These are phyloP conservation scores for Miscanthus lutarioriparius DNA, from an alignment of 176 grass and related monocot species.

Conservation along the genomic window DNA sequence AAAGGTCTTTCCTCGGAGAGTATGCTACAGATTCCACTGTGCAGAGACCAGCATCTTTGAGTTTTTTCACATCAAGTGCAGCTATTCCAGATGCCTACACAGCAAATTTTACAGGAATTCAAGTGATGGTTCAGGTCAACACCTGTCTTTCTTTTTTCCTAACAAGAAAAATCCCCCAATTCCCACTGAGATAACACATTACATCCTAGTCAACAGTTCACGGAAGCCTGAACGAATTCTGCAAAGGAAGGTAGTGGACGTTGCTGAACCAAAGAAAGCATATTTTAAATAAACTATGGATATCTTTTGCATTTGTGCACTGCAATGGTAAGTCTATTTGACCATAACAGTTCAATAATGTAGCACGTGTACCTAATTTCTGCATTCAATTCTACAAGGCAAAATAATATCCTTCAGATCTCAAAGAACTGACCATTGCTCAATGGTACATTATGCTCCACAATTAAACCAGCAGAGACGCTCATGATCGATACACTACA, in stretches of 20 bases:
- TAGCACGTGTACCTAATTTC: background rate
- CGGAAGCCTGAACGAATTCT: background rate
- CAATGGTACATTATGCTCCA: background rate
- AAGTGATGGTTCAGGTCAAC: background rate
- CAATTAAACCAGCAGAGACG: background rate
- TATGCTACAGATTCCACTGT: slow-evolving; percentile 86
- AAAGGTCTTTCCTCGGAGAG: slow-evolving; percentile 90
- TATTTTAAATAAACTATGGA: background rate
- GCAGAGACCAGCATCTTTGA: slow-evolving; percentile 91
- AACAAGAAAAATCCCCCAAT: background rate
- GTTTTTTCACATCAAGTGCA: slow-evolving; percentile 85
- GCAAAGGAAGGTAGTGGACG: background rate
- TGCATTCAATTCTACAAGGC: background rate
- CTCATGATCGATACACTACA: background rate
- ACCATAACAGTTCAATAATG: background rate
- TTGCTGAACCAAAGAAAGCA: no score
- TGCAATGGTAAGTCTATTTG: background rate
- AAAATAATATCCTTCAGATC: background rate
- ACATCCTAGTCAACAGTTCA: background rate
- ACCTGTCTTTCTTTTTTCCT: background rate
- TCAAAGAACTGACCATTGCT: background rate
- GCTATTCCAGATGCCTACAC: slow-evolving; percentile 92
- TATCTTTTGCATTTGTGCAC: background rate
- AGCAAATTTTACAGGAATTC: slow-evolving; percentile 29
- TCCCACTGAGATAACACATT: slow-evolving; percentile 3